Percentiles rank a stretch among this genome's conserved stretches.
These are phyloP conservation scores for Phalaenopsis equestris DNA, from an alignment of 106 monocot species.

Conservation along the genomic window DNA sequence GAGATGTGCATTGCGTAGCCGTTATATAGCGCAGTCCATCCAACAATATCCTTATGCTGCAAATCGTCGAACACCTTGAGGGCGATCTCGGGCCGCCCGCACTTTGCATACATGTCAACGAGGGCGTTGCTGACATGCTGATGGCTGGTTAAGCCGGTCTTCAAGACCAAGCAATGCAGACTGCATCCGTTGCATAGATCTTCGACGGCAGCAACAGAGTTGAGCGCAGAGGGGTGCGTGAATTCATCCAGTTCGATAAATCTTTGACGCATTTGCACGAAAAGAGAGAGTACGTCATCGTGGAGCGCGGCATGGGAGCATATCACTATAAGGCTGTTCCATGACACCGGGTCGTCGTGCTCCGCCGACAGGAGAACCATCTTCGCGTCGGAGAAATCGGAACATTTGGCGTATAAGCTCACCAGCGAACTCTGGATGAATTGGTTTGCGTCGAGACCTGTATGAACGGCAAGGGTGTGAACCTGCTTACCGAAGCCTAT, in stretches of 20 bases:
- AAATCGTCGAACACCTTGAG: conserved; percentile 23
- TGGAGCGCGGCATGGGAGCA: conserved; percentile 14
- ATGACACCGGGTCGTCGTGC: conserved; percentile 26
- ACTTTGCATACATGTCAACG: conserved; percentile 32
- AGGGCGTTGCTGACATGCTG: conserved; percentile 43
- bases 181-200: conserved; percentile 9
- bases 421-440: conserved; percentile 48
- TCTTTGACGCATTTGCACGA: conserved; percentile 41
- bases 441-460: conserved; percentile 23
- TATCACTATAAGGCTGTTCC: conserved; percentile 41
- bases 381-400: conserved; percentile 15
- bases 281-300: conserved; percentile 22
- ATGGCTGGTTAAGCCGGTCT: conserved; percentile 20
- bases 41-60: conserved; percentile 23
- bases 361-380: conserved; percentile 16
- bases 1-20: conserved; percentile 29
- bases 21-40: conserved; percentile 46
- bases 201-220: conserved; percentile 16
- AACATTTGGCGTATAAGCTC: conserved; percentile 31
- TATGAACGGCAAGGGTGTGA: conserved; percentile 29
- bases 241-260: conserved; percentile 42
- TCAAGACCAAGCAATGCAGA: conserved; percentile 25
- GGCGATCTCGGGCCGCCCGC: conserved; percentile 22
- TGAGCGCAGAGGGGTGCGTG: conserved; percentile 43
- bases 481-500: conserved; percentile 20